Evolutionary conservation across 176 grass and related monocot species (phyloP), one percentile per base, ranked within the genome.

Genomic region (Calamus simplicifolius): DNA sequence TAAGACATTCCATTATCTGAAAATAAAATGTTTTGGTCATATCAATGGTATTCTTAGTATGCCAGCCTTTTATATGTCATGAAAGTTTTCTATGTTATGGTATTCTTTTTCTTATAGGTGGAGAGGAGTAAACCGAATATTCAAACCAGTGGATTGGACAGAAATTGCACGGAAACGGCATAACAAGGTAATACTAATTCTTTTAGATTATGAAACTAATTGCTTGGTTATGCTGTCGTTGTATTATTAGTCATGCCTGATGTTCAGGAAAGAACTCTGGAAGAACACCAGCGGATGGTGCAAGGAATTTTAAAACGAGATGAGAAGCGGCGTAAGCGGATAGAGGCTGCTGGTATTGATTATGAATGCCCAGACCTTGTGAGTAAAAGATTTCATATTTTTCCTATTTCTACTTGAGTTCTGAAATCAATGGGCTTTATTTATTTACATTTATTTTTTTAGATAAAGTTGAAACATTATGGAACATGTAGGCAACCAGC

Each of bases 331-430:
- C 62, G 84, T 5, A 97, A 91, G 67, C 80, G 84, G 70, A 97
- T 97, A 70, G 76, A 78, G 52, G 84, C 63, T 80, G 87, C 75
- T 28, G 84, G 87, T 52, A 85, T 97, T 73, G 81, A 91, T 49
- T 97, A 91, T 13, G 81, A 88, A 69, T 91, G 93, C 51, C 84
- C 93, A 62, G 18, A 77, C 51, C 65, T 97, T 70, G 93, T 97
- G 85, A 82, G 84, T 85, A 21, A 61, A 73, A 35, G 8, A 43
- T 43, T 6, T 43, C 35, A 12, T 12, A 43, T 21, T 58, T 75
- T 14, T 49, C 5, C 15, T 29, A 51, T 48, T 38, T 74, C 49
- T 58, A 16, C 30, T 49, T 13, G 8, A 43, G 27, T 27, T 59
- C 16, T 52, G 54, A 38, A 29, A 5, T 29, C 21, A 26, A 27